Percentiles rank a stretch among this genome's conserved stretches.
phyloP scores from a whole-genome alignment of 371 early-diverging fungal species.

The Rhizopus arrhizus region DNA sequence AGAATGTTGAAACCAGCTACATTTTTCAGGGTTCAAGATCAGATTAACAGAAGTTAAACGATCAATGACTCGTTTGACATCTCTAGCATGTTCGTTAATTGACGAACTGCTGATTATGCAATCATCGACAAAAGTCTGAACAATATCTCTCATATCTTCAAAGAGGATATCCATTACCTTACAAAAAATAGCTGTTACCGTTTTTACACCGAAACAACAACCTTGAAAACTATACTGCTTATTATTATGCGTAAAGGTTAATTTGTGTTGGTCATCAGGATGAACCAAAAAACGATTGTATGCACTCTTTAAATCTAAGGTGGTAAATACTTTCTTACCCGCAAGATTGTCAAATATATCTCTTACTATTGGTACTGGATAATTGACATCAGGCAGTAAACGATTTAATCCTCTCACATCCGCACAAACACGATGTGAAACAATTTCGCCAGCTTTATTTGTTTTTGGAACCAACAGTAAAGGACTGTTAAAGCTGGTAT shows the following conservation, averaged over 20 bases:
- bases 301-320: constrained; percentile 29
- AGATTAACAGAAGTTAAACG: constrained; percentile 18
- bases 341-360: constrained; percentile 5
- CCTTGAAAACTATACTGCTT: constrained; percentile 30
- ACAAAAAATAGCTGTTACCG: constrained; percentile 27
- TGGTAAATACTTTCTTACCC: constrained; percentile 18
- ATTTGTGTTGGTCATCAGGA: constrained; percentile 18
- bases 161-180: not conserved
- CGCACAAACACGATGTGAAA: too few species aligned
- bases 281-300: constrained; percentile 34
- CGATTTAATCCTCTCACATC: too few species aligned
- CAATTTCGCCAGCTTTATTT: too few species aligned
- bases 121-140: constrained; percentile 8
- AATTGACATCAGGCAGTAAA: too few species aligned
- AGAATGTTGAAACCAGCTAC: constrained; percentile 8
- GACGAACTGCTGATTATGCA: not conserved
- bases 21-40: constrained; percentile 25
- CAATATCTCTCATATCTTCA: not conserved
- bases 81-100: constrained; percentile 14
- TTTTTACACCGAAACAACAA: constrained; percentile 34
- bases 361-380: too few species aligned
- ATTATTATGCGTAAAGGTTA: constrained; percentile 22
- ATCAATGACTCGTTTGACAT: constrained; percentile 14
- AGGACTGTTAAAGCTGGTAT: too few species aligned
- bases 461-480: too few species aligned